Base-by-base conservation (phyloP, 345 rosid genomes). In the Gossypium sturtianum region DNA sequence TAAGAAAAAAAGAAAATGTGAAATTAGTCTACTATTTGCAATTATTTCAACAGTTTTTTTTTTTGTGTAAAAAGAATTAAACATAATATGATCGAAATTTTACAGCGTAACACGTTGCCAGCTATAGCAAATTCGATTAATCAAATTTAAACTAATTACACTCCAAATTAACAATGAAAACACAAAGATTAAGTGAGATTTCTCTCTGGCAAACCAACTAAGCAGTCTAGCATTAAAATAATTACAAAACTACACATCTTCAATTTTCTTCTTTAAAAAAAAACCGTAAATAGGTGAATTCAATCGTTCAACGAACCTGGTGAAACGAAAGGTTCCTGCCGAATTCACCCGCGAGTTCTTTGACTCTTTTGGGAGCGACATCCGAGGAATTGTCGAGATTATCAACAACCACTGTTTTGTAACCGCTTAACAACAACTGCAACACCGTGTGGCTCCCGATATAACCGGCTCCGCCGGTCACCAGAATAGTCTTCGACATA, bases 401-500 rank as follows among this genome's bases (percentile, higher is more conserved):
- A 77, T 95, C 99, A 7, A 95, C 81, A 13, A 91, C 97, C 10
- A 89, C 94, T 74, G 82, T 75, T 17, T 47, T 78, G 82, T 86
- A 89, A 9, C 98, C 97, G 27, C 84, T 88, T 59, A 82, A 77
- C 9, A 95, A 90, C 69, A 95, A 85, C 83, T 95, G 98, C 59
- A 95, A 92, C 66, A 93, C 99, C 5, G 98, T 89, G 87, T 95
- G 99, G 76, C 92, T 93, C 13, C 99, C 99, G 67, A 93, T 93
- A 83, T 91, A 95, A 61, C 99, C 99, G 78, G 99, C 97, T 56
- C 99, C 99, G 13, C 99, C 99, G 72, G 97, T 91, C 22, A 95
- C 98, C 67, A 95, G 81, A 68, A 95, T 81, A 65, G 25, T 86
- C 73, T 45, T 78, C 66, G 82, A 78, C 89, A 85, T 86, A 38